These are phyloP conservation scores for Gnetum montanum DNA, from an alignment of 75 land plant species.

Conservation along the genomic window DNA sequence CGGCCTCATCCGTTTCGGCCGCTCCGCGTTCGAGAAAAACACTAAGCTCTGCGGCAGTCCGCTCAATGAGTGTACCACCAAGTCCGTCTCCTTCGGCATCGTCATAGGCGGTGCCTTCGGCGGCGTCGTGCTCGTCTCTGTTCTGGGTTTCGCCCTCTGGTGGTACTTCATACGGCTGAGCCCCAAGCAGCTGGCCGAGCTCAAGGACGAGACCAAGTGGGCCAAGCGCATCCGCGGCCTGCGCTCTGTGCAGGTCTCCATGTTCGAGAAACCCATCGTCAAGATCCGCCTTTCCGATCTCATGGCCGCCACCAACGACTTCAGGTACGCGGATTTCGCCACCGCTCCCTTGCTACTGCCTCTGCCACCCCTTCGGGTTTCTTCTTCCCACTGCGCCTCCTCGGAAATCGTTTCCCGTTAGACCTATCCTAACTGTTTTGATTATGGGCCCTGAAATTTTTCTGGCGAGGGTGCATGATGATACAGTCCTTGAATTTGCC, in stretches of 20 bases:
- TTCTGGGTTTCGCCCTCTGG: constrained; percentile 46
- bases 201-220: constrained; percentile 45
- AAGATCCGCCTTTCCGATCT: constrained; percentile 74
- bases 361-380: no score
- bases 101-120: constrained; percentile 15
- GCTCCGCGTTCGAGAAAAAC: constrained; percentile 34
- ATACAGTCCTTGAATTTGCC: no score
- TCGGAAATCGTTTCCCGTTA: no score
- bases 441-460: no score
- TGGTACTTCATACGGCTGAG: constrained; percentile 34
- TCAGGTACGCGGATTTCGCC: no score
- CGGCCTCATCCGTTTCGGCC: neutral
- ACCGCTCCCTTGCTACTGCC: no score
- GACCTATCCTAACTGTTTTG: no score
- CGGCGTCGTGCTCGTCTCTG: constrained; percentile 6
- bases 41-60: constrained; percentile 60
- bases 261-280: constrained; percentile 80
- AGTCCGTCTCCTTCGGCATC: constrained; percentile 6
- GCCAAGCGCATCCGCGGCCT: constrained; percentile 20
- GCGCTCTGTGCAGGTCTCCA: constrained; percentile 49
- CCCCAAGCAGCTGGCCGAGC: constrained; percentile 11
- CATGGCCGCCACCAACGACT: constrained; percentile 72
- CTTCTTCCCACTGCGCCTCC: no score
- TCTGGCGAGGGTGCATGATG: no score
- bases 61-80: constrained; percentile 17